Conservation (phyloP, 306 rosid species). For the Oemleria cerasiformis region DNA sequence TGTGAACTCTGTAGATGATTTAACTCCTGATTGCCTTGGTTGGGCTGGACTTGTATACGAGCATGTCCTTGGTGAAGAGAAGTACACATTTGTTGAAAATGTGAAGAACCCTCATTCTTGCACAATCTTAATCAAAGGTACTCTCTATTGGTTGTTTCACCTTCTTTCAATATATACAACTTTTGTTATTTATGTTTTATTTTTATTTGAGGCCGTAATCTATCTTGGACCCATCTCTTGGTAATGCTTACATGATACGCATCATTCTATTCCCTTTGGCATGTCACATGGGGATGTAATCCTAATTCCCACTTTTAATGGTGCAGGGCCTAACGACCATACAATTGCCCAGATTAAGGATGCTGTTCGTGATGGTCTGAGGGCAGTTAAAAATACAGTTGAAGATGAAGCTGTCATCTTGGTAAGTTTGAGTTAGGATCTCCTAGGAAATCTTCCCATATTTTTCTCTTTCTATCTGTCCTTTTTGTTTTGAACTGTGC, state of each 20-base stretch:
- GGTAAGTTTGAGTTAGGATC: slow-evolving; percentile 33
- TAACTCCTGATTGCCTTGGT: slow-evolving; percentile 87
- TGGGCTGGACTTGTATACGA: slow-evolving; percentile 99
- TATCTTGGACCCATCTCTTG: neutral
- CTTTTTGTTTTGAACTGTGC: neutral
- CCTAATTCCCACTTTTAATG: slow-evolving; percentile 19
- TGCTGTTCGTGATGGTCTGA: slow-evolving; percentile 95
- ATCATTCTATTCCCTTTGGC: slow-evolving; percentile 10
- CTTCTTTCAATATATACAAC: neutral
- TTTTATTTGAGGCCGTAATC: neutral
- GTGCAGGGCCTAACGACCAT: slow-evolving; percentile 95
- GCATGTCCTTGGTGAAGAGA: slow-evolving; percentile 96
- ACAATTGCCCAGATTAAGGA: slow-evolving; percentile 98
- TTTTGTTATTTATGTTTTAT: neutral
- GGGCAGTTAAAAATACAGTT: slow-evolving; percentile 93
- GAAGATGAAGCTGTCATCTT: slow-evolving; percentile 91
- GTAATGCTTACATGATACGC: neutral
- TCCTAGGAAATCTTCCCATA: neutral
- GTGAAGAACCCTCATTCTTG: slow-evolving; percentile 94
- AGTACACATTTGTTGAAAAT: slow-evolving; percentile 88
- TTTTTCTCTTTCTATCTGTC: neutral
- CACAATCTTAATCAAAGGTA: slow-evolving; percentile 96
- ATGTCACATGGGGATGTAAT: slow-evolving; percentile 22
- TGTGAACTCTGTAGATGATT: slow-evolving; percentile 83
- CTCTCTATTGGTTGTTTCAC: slow-evolving; percentile 9